These are phyloP conservation scores for Aspergillus sergii DNA, from an alignment of 2,329 filamentous ascomycete species.

Conservation along the genomic window DNA sequence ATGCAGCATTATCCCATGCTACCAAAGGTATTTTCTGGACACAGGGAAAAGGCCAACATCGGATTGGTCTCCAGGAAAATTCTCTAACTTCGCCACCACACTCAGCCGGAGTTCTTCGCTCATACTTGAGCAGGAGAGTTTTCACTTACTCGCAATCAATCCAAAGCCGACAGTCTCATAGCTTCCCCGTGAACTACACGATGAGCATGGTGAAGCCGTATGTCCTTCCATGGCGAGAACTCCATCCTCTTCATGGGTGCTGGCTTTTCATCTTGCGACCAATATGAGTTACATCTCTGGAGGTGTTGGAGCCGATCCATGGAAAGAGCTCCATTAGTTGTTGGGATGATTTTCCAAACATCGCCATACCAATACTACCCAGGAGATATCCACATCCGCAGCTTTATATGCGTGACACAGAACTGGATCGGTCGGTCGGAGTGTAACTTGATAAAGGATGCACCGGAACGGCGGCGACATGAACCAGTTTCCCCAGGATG, in stretches of 20 bases:
- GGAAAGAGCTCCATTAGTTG: background rate
- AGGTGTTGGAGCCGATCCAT: background rate
- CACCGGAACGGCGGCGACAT: background rate
- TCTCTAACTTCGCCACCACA: background rate
- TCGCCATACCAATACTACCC: background rate
- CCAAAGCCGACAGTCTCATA: background rate
- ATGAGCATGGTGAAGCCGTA: rapidly evolving
- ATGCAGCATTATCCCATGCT: background rate
- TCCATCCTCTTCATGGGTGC: background rate
- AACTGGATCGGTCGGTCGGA: background rate
- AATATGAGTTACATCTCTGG: background rate
- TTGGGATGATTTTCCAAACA: too few relatives aligned
- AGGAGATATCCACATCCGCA: background rate
- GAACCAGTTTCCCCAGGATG: background rate
- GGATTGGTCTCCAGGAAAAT: background rate
- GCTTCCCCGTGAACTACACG: background rate
- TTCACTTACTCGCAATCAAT: background rate
- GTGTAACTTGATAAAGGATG: background rate
- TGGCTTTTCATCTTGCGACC: too few relatives aligned
- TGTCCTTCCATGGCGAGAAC: background rate
- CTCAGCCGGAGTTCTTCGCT: too few relatives aligned
- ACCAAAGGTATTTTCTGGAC: too few relatives aligned
- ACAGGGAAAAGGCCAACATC: background rate
- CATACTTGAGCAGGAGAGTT: too few relatives aligned
- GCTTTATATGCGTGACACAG: background rate